Evolutionary conservation across 2,329 filamentous ascomycete species (phyloP), one percentile per base, ranked within the genome.

Genomic region (Cryphonectria japonica): DNA sequence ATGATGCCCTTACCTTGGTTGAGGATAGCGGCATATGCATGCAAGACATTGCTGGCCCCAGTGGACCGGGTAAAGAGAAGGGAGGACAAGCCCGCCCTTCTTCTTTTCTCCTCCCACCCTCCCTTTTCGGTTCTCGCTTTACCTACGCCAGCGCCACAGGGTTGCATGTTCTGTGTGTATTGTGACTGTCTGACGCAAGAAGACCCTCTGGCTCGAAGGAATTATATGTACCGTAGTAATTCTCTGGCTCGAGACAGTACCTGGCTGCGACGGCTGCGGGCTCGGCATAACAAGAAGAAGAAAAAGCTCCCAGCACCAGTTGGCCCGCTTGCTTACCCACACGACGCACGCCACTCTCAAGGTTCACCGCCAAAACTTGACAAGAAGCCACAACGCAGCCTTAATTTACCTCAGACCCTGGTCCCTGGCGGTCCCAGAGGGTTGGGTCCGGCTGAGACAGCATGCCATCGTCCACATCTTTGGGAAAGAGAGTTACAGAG

Each of bases 11-110:
- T 52, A 5, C 9, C 66, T 68, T 6, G 29, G 39, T 50, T 50
- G 57, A 62, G 66, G 13, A 61, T 68, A 68, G 66, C 54, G 66
- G 54, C 39, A 41, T 41, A 71, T 68, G 71, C 71, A 72, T 72
- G 71, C 69, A 72, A 68, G 71, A 70, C 71, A 72, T 71, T 72
- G 71, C 69, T 72, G 69, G 71, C 71, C 66, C 68, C 71, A 65
- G 50, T 66, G 71, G 65, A 62, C 32, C 66, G 39, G 34, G 39
- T 61, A 34, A 34, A 46, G 62, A 64, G 61, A 52, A 52, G 29
- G 26, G 34, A 26, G 22, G 57, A 60, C 32, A 29, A 29, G 57
- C 8, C 57, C 34, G 57, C 14, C 26, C 57, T 60, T 60, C 16
- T 34, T 13, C 26, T 26, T 7, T 60, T 34, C 16, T 34, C 57